Evolutionary conservation across 768 basidiomycete species (phyloP), one percentile per base, ranked within the genome.

Genomic region (Hericium rajendrae): DNA sequence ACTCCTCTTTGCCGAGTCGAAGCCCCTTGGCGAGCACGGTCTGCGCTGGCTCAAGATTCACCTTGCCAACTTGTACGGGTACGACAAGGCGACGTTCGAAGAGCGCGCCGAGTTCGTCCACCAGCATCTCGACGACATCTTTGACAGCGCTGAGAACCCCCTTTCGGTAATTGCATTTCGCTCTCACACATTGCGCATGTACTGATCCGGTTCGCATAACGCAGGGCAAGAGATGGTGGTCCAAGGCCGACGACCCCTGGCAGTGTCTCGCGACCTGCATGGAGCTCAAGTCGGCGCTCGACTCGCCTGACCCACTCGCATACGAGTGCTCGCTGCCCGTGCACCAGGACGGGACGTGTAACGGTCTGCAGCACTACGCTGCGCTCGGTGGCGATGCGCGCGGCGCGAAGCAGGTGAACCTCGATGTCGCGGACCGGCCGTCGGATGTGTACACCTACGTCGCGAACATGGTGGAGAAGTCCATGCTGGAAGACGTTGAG

Each of bases 341-440:
- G 6, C 97, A 99, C 68, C 95, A 98, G 71, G 97, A 99, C 62
- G 95, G 97, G 3, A 97, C 97, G 0, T 99, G 97, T 65, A 99
- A 99, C 64, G 97, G 95, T 26, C 77, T 99, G 61, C 97, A 99
- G 72, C 95, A 99, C 70, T 99, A 99, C 66, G 97, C 97, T 6
- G 97, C 97, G 0, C 82, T 99, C 4, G 97, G 97, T 48, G 95
- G 97, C 5, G 97, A 98, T 67, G 76, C 77, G 12, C 77, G 79
- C 38, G 97, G 97, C 57, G 97, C 97, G 1, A 74, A 76, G 58
- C 94, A 97, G 66, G 97, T 99, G 67, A 99, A 99, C 68, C 76
- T 99, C 53, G 80, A 81, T 39, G 85, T 83, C 9, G 84, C 85
- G 0, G 91, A 93, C 59, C 77, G 85, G 26, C 97, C 97, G 0